Base-by-base conservation (phyloP, 2,329 filamentous ascomycete genomes). In the Lachnellula occidentalis region DNA sequence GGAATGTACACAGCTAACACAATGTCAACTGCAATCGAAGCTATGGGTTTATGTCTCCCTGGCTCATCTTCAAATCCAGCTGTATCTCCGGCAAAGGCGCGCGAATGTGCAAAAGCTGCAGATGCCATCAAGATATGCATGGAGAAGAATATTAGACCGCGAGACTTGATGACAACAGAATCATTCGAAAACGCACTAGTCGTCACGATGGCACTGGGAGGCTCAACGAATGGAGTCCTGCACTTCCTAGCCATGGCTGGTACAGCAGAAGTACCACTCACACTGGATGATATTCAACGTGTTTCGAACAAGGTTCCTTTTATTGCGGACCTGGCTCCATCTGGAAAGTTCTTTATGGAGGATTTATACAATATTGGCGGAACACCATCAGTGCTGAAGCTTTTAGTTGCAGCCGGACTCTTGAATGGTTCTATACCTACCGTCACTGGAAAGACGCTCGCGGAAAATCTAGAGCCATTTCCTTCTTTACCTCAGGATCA, bases 351-450 rank as follows among this genome's bases (percentile, higher is more conserved):
- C 73, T 85, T 88, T 69, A 94, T 95, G 84, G 88, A 89, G 53
- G 91, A 96, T 66, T 80, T 96, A 3, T 94, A 90, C 74, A 79
- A 88, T 31, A 85, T 95, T 48, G 91, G 91, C 56, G 91, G 91
- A 58, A 90, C 91, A 19, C 90, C 90, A 0, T 85, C 88, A 0
- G 89, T 96, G 2, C 83, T 95, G 70, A 95, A 95, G 72, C 77
- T 92, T 62, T 82, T 96, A 56, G 85, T 95, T 57, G 88, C 88
- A 12, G 83, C 83, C 1, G 80, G 82, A 17, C 75, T 94, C 34
- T 78, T 96, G 45, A 85, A 96, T 68, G 91, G 91, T 57, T 76
- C 75, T 64, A 87, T 92, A 64, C 82, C 81, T 37, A 96, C 91
- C 2, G 82, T 96, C 22, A 96, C 91, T 0, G 91, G 91, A 58